Base-by-base conservation (phyloP, 2,329 filamentous ascomycete species). In the Colletotrichum agaves region DNA sequence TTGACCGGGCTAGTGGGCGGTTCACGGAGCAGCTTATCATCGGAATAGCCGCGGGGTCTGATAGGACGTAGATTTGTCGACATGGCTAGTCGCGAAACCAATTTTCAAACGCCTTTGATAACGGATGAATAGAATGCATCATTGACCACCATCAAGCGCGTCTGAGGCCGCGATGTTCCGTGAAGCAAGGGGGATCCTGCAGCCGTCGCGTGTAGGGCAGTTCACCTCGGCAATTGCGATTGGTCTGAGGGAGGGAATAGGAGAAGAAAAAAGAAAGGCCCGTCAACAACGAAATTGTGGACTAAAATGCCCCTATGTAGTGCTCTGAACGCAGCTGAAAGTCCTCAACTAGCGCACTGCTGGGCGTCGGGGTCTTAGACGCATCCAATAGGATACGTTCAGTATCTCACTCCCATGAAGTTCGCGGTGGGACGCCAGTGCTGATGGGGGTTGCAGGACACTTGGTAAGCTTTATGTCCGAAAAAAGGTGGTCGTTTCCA, bases 61-160 rank as follows among this genome's bases (percentile, higher is more conserved):
- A 67, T 49, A 2, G 58, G 27, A 13, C 63, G 63, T 19, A 63
- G 19, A 17, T n/a, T 39, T 8, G 49, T 62, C 50, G 63, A 63
- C 59, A 67, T 66, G 17, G 15, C 35, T 17, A n/a, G 13, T 46
- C 17, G 13, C 0, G 4, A 41, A 27, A 1, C 0, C 8, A 2
- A 21, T 10, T 5, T 37, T 27, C 8, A 37, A 8, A 7, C 23
- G 23, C 10, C 4, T 39, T 27, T n/a, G 27, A 39, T 12, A 13
- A 17, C 53, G 3, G 19, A 27, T 43, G 53, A 35, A 56, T 3
- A 27, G 53, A 31, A 31, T 4, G 35, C 53, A 56, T 27, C 21
- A 19, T 55, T n/a, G 5, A 19, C 19, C 15, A 23, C 17, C 49
- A 10, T 37, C 33, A 0, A 7, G 17, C 19, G 31, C 19, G 49